Base-by-base conservation (phyloP, 2,329 filamentous ascomycete species). In the Chaetomiaceae sp. region DNA sequence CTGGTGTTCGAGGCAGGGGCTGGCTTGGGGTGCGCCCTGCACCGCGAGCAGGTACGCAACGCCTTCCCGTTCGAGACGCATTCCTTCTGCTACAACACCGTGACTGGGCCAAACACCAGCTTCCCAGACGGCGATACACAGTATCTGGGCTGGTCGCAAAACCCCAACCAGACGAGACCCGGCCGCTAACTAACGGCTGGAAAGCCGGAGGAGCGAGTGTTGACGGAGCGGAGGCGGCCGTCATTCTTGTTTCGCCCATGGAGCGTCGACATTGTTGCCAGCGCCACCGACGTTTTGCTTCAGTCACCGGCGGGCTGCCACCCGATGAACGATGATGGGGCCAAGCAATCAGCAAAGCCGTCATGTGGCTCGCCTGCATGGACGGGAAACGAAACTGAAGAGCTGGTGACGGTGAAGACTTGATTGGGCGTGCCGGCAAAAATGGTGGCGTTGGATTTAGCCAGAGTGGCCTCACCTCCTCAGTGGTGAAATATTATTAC, bases 401-500 rank as follows among this genome's bases (percentile, higher is more conserved):
- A 50, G 53, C 17, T 17, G 31, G 27, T 48, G 42, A 38, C 42
- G 48, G 44, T 19, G 39, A 23, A 21, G 5, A 43, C 34, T 50
- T 55, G 51, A 54, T 53, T 55, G 54, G 42, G 54, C 50, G 54
- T 51, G 45, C 53, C 59, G 61, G 61, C 55, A 63, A 58, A 63
- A 63, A 54, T n/a, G 44, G 44, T 44, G 53, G 51, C 41, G 42
- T 54, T 39, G 51, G 47, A 58, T 63, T 63, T 63, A 63, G 55
- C 61, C 61, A 62, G 55, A 62, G 59, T 62, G 60, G 33, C 48
- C 50, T 51, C 54, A 33, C 45, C 37, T 41, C 50, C 51, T 57
- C 44, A 53, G 50, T 57, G 56, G 55, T 54, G 55, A 57, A 56
- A 57, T 62, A 61, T 55, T n/a, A 62, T 61, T 62, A 50, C 48